Evolutionary conservation across 2,329 filamentous ascomycete genomes (phyloP), one percentile per base, ranked within the genome.

Genomic region (Aspergillus sp.): DNA sequence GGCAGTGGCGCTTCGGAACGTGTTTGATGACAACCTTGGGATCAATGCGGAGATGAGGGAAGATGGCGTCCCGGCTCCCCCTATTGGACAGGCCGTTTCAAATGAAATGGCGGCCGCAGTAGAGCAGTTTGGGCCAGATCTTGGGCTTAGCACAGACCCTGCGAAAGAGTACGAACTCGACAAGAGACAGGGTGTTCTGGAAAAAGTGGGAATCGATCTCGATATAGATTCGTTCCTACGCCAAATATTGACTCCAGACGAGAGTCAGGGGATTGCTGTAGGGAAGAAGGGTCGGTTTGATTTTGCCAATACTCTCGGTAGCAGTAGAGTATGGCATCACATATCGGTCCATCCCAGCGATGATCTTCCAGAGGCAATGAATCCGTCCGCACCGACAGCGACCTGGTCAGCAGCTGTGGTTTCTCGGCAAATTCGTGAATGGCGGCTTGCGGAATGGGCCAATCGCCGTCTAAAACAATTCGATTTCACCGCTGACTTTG

Each of bases 1-100:
- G 74, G 95, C 93, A 0, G 76, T 96, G n/a, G 86, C 90, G 12
- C 86, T 99, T 78, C 89, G 91, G 39, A 91, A 90, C 13, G 85
- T 98, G 36, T 99, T 99, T 66, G 93, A 99, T 64, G 95, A 98
- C 66, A 85, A 81, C n/a, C 80, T 88, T 18, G 95, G 95, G 51
- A 97, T 99, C 77, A 98, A 98, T 66, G 84, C 89, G 0, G 95
- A 99, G 78, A 98, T 99, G 93, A 96, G 93, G 68, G 89, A 93
- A 61, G 95, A 99, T 64, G 95, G 95, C 9, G 84, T 99, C 1
- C 84, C 90, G n/a, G 83, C 96, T 2, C 77, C 83, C 1, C 66
- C 88, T 0, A 86, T 86, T 1, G 89, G 90, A n/a, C 89, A 88
- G 57, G 96, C 93, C 0, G 89, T 98, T 9, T 72, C 93, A 13